Conservation (phyloP, 306 rosid species). For the Lotus japonicus region DNA sequence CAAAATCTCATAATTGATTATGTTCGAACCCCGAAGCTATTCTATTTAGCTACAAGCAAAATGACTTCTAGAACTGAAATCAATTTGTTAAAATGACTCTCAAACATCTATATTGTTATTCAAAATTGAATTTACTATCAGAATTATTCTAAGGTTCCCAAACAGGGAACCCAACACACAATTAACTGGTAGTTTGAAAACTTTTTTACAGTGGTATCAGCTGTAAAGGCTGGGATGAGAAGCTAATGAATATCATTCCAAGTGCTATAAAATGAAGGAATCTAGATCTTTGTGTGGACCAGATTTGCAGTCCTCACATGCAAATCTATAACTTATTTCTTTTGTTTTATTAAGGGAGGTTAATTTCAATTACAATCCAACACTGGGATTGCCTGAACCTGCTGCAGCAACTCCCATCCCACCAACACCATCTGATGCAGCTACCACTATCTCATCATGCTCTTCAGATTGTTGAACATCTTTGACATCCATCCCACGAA, state of each 20-base stretch:
- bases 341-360: conserved; percentile 2
- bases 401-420: conserved; percentile 96
- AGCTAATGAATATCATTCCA: conserved; percentile 5
- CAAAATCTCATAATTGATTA: no score
- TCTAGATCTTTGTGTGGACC: not conserved
- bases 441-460: conserved; percentile 37
- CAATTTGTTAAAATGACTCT: no score
- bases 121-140: no score
- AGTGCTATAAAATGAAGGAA: not conserved
- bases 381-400: conserved; percentile 90
- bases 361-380: conserved; percentile 38
- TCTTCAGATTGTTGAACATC: conserved; percentile 33
- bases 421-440: conserved; percentile 41
- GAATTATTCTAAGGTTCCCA: no score
- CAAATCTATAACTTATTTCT: conserved; percentile 1
- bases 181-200: not conserved
- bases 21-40: no score
- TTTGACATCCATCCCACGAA: conserved; percentile 46
- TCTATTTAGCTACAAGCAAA: no score
- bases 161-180: no score
- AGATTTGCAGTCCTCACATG: conserved; percentile 2
- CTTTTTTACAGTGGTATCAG: not conserved
- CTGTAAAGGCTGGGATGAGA: not conserved
- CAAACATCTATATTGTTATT: no score
- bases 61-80: no score